Base-by-base conservation (phyloP, 2,329 filamentous ascomycete genomes). In the Aspergillus sojae region DNA sequence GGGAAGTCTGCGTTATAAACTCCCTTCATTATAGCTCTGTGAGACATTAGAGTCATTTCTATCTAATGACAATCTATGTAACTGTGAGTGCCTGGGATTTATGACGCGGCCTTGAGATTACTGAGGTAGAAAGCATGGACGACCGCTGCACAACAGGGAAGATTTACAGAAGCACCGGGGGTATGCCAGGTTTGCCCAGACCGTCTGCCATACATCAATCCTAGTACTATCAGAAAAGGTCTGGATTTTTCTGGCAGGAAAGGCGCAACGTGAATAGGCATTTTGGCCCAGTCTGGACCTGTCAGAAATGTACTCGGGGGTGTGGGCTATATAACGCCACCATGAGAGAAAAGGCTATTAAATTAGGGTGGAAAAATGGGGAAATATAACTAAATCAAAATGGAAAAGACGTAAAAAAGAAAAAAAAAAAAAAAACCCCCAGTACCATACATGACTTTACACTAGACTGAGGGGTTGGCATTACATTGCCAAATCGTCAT, bases 1-100 rank as follows among this genome's bases (percentile, higher is more conserved):
- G 70, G 70, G 61, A 74, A 65, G 61, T 71, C 77, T 55, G 62
- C 75, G 30, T 65, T 80, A 59, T 80, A 67, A 74, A 60, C 26
- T 7, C 30, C 16, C 23, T 43, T n/a, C 36, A 54, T 46, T n/a
- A 32, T 54, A 30, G 26, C 50, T 26, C 28, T 60, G n/a, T 60
- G 48, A 56, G 57, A 41, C 32, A 41, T 10, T 10, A 32, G 12
- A 36, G 19, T 36, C 12, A 39, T n/a, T 1, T 39, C 21, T 39
- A 39, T 36, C 52, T 39, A 52, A 30, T 19, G 14, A 50, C 46
- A 28, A 9, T 30, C 26, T 14, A 50, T 50, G 4, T 26, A 30
- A 30, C 26, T 50, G 14, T 30, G 26, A 30, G 46, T 19, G 23
- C 26, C 9, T 34, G 48, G 45, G 21, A 7, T 32, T 52, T 12